phyloP scores from a whole-genome alignment of 768 basidiomycete species.

The Chiua virens region DNA sequence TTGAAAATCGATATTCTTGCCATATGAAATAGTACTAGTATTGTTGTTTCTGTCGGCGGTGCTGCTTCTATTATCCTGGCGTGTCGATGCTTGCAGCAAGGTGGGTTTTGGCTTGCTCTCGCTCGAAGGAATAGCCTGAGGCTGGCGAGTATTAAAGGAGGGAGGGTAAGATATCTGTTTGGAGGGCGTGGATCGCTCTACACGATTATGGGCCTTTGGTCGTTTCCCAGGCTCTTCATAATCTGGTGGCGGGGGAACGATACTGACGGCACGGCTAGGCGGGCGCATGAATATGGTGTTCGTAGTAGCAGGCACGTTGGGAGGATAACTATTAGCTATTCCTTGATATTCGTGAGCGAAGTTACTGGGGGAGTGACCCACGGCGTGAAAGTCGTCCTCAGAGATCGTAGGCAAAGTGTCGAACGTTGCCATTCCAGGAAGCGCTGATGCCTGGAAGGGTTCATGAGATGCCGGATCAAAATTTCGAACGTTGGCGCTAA shows the following conservation, averaged over 20 bases:
- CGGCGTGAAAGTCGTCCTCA: conserved; percentile 38
- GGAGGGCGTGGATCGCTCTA: conserved; percentile 1
- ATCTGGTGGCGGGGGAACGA: conserved; percentile 27
- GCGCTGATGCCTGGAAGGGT: not conserved
- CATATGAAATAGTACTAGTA: conserved; percentile 19
- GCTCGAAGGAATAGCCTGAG: conserved; percentile 1
- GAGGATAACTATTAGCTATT: not conserved
- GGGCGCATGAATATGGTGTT: conserved; percentile 19
- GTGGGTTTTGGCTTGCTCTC: conserved; percentile 10
- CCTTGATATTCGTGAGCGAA: conserved; percentile 6
- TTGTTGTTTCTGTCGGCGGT: conserved; percentile 23
- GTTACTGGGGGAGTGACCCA: conserved; percentile 9
- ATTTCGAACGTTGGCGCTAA: conserved; percentile 4
- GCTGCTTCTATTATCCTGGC: conserved; percentile 22
- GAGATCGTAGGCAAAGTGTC: conserved; percentile 31
- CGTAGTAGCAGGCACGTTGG: not conserved
- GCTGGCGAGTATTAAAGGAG: conserved; percentile 6
- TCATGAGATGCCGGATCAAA: conserved; percentile 6
- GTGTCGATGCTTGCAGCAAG: conserved; percentile 19
- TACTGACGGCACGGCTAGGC: conserved; percentile 30
- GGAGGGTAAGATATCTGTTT: conserved; percentile 3
- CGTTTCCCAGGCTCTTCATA: conserved; percentile 17
- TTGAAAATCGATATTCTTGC: conserved; percentile 14
- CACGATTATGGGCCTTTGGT: conserved; percentile 10
- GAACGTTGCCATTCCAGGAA: conserved; percentile 7